Base-by-base conservation (phyloP, 768 basidiomycete species). In the Lactarius evosmus region DNA sequence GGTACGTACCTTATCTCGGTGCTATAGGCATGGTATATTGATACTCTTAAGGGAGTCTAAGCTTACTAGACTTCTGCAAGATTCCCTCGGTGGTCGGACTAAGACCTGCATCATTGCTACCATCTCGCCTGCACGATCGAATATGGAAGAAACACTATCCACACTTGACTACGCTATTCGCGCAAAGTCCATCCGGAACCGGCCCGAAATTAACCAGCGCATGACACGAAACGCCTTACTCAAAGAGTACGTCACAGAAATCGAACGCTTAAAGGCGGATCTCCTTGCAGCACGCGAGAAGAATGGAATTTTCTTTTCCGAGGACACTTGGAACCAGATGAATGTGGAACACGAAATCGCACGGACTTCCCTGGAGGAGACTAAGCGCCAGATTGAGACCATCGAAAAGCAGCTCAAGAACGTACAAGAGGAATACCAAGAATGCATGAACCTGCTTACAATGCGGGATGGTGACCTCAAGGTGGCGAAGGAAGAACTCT, bases 61-160 rank as follows among this genome's bases (percentile, higher is more conserved):
- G 73, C 88, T 99, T 58, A 99, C 97, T 16, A 91, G 97, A 38
- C 82, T 99, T 11, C 82, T 99, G 4, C 96, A 98, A 87, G 97
- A 99, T 76, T 99, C 97, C n/a, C 82, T 99, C 5, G 97, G 97
- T 7, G 97, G 97, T 0, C 84, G 87, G 34, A 99, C 97, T 7
- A 98, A 98, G 77, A 99, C 97, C 0, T 96, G 94, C 70, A 94
- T 99, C 72, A 91, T 99, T 66, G 97, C 95, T 0, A 98, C 97
- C 7, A 85, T 98, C 70, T 96, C 94, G 9, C 96, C 97, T 1
- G 91, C 93, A 5, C 86, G 92, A 27, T 91, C 87, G 29, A 98
- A 96, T 72, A 83, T 96, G 78, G 97, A 99, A 75, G 97, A 98
- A 75, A 98, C 97, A 0, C 83, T 97, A 22, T 97, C 95, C 3